A percentile compares a stretch with the other conserved stretches of the same genome.
Evolutionary conservation across 1,284 basidiomycete species (phyloP).

Genomic region (Gomphus bonarii): DNA sequence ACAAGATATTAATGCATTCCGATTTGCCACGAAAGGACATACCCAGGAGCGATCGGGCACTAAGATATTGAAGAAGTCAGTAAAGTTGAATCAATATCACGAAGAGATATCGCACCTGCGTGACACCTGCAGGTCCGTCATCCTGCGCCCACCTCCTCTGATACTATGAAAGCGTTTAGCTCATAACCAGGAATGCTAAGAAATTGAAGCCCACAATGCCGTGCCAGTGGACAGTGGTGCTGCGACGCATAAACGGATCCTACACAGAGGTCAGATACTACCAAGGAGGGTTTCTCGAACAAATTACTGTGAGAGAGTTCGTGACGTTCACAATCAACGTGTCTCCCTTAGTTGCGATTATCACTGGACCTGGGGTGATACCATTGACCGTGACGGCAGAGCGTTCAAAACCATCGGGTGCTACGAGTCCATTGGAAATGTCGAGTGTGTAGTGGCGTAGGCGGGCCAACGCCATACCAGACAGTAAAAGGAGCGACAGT

Average conservation of each 20-base stretch:
- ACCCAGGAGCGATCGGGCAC: slow-evolving; percentile 12
- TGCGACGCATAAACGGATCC: slow-evolving; percentile 7
- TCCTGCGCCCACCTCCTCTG: slow-evolving; percentile 1
- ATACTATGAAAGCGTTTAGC: neutral
- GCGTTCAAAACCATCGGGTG: slow-evolving; percentile 27
- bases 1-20: neutral
- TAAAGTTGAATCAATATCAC: neutral
- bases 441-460: slow-evolving; percentile 9
- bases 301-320: slow-evolving; percentile 21
- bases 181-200: neutral
- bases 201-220: neutral
- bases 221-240: slow-evolving; percentile 10
- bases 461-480: neutral
- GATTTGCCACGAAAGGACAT: neutral
- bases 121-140: slow-evolving; percentile 5
- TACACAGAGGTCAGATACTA: neutral
- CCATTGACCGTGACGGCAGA: slow-evolving; percentile 21
- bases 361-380: slow-evolving; percentile 24
- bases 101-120: neutral
- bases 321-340: slow-evolving; percentile 25
- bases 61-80: neutral
- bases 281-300: neutral
- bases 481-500: neutral
- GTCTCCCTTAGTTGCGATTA: slow-evolving; percentile 24
- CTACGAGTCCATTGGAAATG: slow-evolving; percentile 20